Base-by-base conservation (phyloP, 352 stramenopile species). In the Phytophthora sansomeana region DNA sequence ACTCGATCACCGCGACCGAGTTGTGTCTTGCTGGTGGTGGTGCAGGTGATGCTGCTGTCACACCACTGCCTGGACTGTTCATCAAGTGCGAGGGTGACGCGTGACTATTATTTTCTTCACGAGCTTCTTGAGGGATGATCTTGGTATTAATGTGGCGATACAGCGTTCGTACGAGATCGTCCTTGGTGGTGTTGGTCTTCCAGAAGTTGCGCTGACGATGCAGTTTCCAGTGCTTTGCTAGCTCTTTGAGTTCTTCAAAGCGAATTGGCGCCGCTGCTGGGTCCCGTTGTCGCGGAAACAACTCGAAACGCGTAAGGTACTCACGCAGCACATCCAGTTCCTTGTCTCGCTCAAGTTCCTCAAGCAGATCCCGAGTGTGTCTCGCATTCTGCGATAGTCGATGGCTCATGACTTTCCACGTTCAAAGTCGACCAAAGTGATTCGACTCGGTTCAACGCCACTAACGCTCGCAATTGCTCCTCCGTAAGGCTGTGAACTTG, bases 211-310 rank as follows among this genome's bases (percentile, higher is more conserved):
- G 85, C 63, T 95, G 86, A 1, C 91, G 86, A 48, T 97, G 89
- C 5, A 97, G 71, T 56, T 97, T 97, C 87, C 89, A 97, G 63
- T 95, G 83, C 44, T 96, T 93, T 1, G 93, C 87, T 10, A 97
- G 72, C 55, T 97, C 91, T 60, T 96, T 96, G n/a, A 97, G 74
- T 62, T 97, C 89, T 63, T 97, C 90, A n/a, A 92, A 93, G 14
- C 87, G 90, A 55, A 97, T 97, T 9, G 83, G 83, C 2, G 88
- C 88, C 26, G 85, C 75, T 14, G 81, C 75, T 0, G 85, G 83
- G 48, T 96, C 89, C 10, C 86, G 85, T 49, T 91, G 80, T 7
- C 81, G 69, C 1, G 87, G 85, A 41, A 95, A 97, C 30, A 97
- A 52, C 35, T 91, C 72, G 32, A 95, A 91, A 0, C 85, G 74